phyloP scores from a whole-genome alignment of 2,329 filamentous ascomycete species.

The Stachybotrys elegans region DNA sequence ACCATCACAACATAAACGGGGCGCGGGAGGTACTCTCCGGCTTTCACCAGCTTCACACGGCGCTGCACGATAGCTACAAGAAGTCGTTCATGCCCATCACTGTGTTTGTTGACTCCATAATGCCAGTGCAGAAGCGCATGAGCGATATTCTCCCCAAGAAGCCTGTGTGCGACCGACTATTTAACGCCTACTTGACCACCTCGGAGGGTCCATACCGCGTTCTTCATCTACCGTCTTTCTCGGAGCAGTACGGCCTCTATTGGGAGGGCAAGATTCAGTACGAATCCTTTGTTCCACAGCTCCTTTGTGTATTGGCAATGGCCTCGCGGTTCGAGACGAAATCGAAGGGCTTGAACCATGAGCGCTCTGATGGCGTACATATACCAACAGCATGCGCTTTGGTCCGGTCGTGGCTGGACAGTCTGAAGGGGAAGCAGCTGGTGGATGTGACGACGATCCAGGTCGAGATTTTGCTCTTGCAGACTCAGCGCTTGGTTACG shows the following conservation, averaged over 20 bases:
- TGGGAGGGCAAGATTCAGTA: conserved; percentile 43
- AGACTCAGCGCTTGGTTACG: conserved; percentile 48
- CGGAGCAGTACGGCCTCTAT: conserved; percentile 43
- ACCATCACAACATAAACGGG: conserved; percentile 32
- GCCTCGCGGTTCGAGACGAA: conserved; percentile 49
- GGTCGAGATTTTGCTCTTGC: conserved; percentile 47
- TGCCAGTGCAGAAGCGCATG: conserved; percentile 53
- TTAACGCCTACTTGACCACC: conserved; percentile 43
- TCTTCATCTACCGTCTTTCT: conserved; percentile 47
- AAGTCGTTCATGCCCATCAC: conserved; percentile 45
- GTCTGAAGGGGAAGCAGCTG: conserved; percentile 45
- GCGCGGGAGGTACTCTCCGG: conserved; percentile 37
- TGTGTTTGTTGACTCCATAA: conserved; percentile 55
- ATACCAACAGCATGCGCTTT: conserved; percentile 52
- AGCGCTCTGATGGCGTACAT: conserved; percentile 49
- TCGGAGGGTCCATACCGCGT: conserved; percentile 50
- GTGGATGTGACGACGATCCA: conserved; percentile 50
- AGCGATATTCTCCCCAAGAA: conserved; percentile 49
- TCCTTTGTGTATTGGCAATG: conserved; percentile 47
- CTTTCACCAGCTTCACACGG: conserved; percentile 42
- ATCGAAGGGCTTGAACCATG: conserved; percentile 43
- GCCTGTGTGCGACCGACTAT: conserved; percentile 44
- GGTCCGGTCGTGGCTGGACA: conserved; percentile 49
- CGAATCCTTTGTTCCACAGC: conserved; percentile 48
- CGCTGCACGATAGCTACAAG: conserved; percentile 41